phyloP scores from a whole-genome alignment of 2,329 filamentous ascomycete genomes.

The Ascocoryne sarcoides region DNA sequence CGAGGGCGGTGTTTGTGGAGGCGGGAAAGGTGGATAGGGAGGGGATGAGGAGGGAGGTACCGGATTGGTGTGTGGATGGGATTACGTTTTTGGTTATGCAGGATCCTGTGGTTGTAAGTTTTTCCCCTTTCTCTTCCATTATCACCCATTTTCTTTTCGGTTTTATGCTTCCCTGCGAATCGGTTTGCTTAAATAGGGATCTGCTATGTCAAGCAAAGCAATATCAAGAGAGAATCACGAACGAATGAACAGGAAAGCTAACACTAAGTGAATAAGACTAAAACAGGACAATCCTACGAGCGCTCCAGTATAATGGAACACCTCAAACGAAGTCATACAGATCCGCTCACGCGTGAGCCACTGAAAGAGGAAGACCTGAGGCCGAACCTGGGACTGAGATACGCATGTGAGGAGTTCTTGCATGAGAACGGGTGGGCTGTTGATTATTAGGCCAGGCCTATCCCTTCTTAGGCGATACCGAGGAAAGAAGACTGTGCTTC shows the following conservation, averaged over 20 bases:
- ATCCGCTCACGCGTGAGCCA: constrained; percentile 76
- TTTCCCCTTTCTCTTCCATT: not conserved
- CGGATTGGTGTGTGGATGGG: constrained; percentile 69
- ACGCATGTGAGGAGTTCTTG: constrained; percentile 79
- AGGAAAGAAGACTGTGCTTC: too few relatives aligned
- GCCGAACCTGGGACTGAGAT: constrained; percentile 71
- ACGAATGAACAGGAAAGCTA: too few relatives aligned
- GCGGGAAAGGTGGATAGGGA: constrained; percentile 46
- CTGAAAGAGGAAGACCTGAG: constrained; percentile 61
- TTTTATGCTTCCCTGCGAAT: too few relatives aligned
- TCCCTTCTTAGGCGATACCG: too few relatives aligned
- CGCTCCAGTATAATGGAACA: constrained; percentile 79
- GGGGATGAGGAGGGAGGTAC: constrained; percentile 40
- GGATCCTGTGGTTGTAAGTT: constrained; percentile 45
- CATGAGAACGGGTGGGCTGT: constrained; percentile 85
- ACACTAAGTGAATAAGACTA: too few relatives aligned
- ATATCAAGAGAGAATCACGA: too few relatives aligned
- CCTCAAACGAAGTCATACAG: constrained; percentile 62
- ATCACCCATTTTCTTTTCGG: not conserved
- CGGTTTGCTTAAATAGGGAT: too few relatives aligned
- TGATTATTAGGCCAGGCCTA: constrained; percentile 82
- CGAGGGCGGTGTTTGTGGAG: constrained; percentile 44
- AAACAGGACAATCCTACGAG: constrained; percentile 86
- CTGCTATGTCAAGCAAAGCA: too few relatives aligned
- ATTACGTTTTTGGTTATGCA: constrained; percentile 68